Base-by-base conservation (phyloP, 1,284 basidiomycete species). In the Athelia sp. region DNA sequence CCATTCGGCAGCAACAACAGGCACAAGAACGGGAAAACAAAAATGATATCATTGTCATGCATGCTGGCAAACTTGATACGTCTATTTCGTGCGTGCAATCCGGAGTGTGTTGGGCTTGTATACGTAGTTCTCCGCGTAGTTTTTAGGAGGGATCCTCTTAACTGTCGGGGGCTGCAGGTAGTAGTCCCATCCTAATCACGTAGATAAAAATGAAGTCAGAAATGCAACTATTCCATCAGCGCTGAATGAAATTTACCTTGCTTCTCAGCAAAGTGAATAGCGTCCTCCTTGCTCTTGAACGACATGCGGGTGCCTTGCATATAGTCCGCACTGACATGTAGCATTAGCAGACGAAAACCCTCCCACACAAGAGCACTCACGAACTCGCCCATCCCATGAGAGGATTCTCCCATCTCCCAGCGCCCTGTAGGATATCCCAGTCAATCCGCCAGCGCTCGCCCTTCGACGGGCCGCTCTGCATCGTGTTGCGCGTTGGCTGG, bases 371-470 rank as follows among this genome's bases (percentile, higher is more conserved):
- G 10, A 46, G n/a, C 15, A 76, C 87, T 69, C 63, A 93, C 90
- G 87, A 90, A 70, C 85, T 90, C 1, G 94, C 94, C 81, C 84
- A 99, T 50, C 96, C 96, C 91, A 99, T 99, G 60, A 99, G 70
- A n/a, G 93, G 93, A 66, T 98, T 98, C 78, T 98, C 94, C 96
- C 96, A 99, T 53, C 96, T 80, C 13, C 90, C 94, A 29, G 81
- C 85, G 40, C 94, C 93, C 56, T 84, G 84, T 17, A 98, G 73
- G 51, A 87, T 87, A 61, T 99, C 96, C 76, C 88, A 99, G 70
- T 99, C 96, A 62, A 99, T 84, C 56, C 93, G 78, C 96, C 96
- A 99, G 60, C 87, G 82, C 59, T 87, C 81, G 19, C 85, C 85
- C 70, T 96, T 95, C 46, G 83, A 86, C 43, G 84, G 80, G 47